Evolutionary conservation across 768 basidiomycete genomes (phyloP), one percentile per base, ranked within the genome.

Genomic region (Boletus fagicola): DNA sequence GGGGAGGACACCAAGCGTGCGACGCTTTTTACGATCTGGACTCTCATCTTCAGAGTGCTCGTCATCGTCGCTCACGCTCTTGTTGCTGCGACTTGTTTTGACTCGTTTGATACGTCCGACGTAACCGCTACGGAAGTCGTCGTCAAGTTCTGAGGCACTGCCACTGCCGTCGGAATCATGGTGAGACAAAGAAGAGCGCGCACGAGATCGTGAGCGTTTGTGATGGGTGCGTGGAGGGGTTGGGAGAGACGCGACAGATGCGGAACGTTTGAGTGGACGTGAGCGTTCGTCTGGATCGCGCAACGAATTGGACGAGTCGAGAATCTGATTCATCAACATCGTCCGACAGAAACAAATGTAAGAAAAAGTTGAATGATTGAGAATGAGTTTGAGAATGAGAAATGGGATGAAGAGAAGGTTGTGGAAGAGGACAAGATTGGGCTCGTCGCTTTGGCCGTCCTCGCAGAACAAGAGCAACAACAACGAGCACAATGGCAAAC

Each of bases 221-320:
- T 80, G 76, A 49, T 74, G 77, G 9, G 85, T 87, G 30, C 82
- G 73, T 0, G 87, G 87, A 22, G 86, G 87, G 0, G 87, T 88
- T 38, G 85, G 86, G 24, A 88, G 76, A 5, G 84, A 84, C 31
- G 80, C 82, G 42, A 78, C 77, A 18, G 86, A 88, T 26, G 85
- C 82, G 18, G 84, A 84, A 22, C 85, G 83, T 70, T 86, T 86
- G 48, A 85, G 74, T 16, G 77, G 74, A 40, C 75, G 77, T 39
- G 64, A 49, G 1, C 44, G 57, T 18, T 58, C 50, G 40, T 57
- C 58, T 42, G 54, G 49, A 52, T 60, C 52, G 59, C 54, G 66
- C 53, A 54, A 4, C 44, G 57, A 45, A 62, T 48, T 30, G 62
- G 73, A 74, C 39, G 73, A 73, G 60, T 75, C 74, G 56, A 75